Evolutionary conservation across 1,284 basidiomycete species (phyloP), one percentile per base, ranked within the genome.

Genomic region (Cystobasidium pallidum): DNA sequence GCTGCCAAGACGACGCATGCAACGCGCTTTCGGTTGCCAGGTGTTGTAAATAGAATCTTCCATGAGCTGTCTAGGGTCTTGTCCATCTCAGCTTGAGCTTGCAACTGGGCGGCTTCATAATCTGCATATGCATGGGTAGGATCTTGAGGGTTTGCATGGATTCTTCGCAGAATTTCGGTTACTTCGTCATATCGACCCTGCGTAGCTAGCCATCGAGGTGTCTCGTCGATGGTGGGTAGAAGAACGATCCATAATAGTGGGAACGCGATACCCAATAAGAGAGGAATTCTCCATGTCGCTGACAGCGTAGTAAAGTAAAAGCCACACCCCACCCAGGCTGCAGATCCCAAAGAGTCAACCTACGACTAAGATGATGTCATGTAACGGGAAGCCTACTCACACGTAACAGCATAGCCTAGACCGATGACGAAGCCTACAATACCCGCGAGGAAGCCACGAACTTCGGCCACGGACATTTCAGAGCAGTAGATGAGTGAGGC

Each of bases 41-140:
- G 47, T n/a, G 47, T 51, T 6, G 15, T 51, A n/a, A 51, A 19
- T 7, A 51, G 47, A 8, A 51, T 51, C 21, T 19, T n/a, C 47
- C 47, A 51, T 24, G 47, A 51, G 47, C 47, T 51, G 19, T 51
- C 47, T 8, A 51, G 47, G 6, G 47, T 51, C 47, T 51, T 51
- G 24, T 51, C 47, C 47, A 51, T 51, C 19, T 51, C 47, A 24
- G 47, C 47, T 51, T 51, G 47, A n/a, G 47, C 47, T 24, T 51
- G 47, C 7, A 51, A n/a, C 21, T 51, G 47, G 6, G 47, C 47
- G 19, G 47, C 47, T 51, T 51, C 47, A 51, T 51, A 51, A n/a
- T 51, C 47, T 7, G 47, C 47, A n/a, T 51, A 51, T 24, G 47
- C 47, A n/a, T 51, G 47, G 8, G 47, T 51, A n/a, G 47, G 47